phyloP scores from a whole-genome alignment of 225 moss, liverwort and hornwort genomes.

The Pseudoscleropodium purum region DNA sequence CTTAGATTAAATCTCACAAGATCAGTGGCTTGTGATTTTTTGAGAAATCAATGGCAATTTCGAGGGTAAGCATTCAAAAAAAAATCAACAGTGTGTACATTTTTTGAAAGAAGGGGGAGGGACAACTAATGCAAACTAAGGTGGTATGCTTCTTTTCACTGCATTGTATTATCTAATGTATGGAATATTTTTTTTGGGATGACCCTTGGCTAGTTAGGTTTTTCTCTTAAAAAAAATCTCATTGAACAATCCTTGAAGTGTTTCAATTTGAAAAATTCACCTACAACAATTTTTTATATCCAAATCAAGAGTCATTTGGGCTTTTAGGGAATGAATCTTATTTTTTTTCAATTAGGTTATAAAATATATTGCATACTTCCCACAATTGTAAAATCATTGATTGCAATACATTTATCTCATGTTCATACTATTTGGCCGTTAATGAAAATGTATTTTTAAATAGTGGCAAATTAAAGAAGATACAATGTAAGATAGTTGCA shows the following conservation, averaged over 20 bases:
- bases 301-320: not conserved
- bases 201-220: not conserved
- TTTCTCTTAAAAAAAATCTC: fast-evolving
- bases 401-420: fast-evolving
- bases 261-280: not conserved
- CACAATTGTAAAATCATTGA: not conserved
- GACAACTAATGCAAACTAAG: too few relatives aligned
- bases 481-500: not conserved
- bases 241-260: not conserved
- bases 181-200: not conserved
- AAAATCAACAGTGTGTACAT: too few relatives aligned
- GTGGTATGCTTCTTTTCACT: too few relatives aligned
- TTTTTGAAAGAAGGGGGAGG: too few relatives aligned
- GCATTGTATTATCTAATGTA: not conserved
- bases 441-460: not conserved
- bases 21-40: too few relatives aligned
- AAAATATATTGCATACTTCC: not conserved
- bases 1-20: too few relatives aligned
- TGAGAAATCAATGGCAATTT: too few relatives aligned
- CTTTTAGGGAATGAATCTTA: too few relatives aligned
- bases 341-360: not conserved
- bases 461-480: not conserved
- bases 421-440: not conserved
- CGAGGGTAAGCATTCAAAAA: too few relatives aligned
- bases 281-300: too few relatives aligned